phyloP scores from a whole-genome alignment of 768 basidiomycete genomes.

The Lyophyllum atratum region DNA sequence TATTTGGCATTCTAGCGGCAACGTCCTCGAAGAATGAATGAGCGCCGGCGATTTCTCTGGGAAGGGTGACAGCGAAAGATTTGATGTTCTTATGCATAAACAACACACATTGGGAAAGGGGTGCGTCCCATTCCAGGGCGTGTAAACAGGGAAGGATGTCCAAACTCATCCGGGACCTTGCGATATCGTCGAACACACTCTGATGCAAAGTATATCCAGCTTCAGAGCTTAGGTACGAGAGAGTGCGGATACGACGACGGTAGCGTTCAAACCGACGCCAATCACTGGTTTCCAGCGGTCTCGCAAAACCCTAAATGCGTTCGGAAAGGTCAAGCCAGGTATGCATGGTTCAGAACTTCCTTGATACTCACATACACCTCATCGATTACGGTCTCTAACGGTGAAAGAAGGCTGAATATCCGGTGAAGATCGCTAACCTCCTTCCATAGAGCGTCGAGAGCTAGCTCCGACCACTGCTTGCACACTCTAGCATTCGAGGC shows the following conservation, averaged over 20 bases:
- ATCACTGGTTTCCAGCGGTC: slow-evolving; percentile 44
- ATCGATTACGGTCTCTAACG: slow-evolving; percentile 29
- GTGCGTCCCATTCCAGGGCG: slow-evolving; percentile 48
- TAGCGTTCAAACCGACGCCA: slow-evolving; percentile 61
- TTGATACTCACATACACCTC: slow-evolving; percentile 26
- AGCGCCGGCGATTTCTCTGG: slow-evolving; percentile 13
- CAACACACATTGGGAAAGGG: slow-evolving; percentile 37
- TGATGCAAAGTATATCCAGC: slow-evolving; percentile 26
- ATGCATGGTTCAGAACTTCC: background rate
- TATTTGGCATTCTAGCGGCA: slow-evolving; percentile 49
- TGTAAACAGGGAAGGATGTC: slow-evolving; percentile 58
- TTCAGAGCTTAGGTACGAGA: slow-evolving; percentile 27
- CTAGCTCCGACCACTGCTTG: slow-evolving; percentile 59
- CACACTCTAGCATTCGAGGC: slow-evolving; percentile 53
- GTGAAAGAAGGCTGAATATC: slow-evolving; percentile 52
- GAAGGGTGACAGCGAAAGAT: slow-evolving; percentile 30
- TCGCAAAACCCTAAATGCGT: slow-evolving; percentile 38
- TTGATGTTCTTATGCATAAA: slow-evolving; percentile 62
- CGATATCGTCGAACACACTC: slow-evolving; percentile 54
- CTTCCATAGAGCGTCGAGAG: slow-evolving; percentile 60
- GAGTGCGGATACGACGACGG: slow-evolving; percentile 45
- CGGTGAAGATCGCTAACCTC: slow-evolving; percentile 46
- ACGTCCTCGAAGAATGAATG: slow-evolving; percentile 37
- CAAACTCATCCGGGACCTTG: slow-evolving; percentile 52
- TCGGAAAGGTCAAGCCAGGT: background rate